Evolutionary conservation across 2,329 filamentous ascomycete genomes (phyloP), one percentile per base, ranked within the genome.

Genomic region (Colletotrichum sansevieriae): DNA sequence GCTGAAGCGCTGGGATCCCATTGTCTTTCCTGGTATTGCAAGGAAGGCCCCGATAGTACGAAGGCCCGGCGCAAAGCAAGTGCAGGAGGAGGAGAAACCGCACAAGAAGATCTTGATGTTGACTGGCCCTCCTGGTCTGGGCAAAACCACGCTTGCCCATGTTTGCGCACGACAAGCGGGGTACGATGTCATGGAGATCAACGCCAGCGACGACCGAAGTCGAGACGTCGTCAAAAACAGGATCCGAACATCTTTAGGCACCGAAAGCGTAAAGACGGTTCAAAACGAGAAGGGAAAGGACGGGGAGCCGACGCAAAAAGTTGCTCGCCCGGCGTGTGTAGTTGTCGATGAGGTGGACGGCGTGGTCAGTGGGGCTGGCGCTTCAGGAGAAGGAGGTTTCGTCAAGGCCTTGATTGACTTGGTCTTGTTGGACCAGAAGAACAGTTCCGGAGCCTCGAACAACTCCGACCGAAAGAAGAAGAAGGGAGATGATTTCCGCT

Each of bases 261-360:
- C 96, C 0, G 95, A 99, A 78, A 98, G 93, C 68, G 95, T 99
- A 70, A 96, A 93, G 76, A 89, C 87, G 33, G 90, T 93, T 9
- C 85, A 88, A 64, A 88, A 91, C 63, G 88, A 84, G 70, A 83
- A 88, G 84, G 58, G 88, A 79, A 75, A 87, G 79, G 11, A 68
- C 29, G 76, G 75, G 0, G 83, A 85, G 68, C 75, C 80, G 80
- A 76, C 89, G 11, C 86, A 87, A 63, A 97, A 93, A 76, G 85
- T 91, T 39, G 94, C 93, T 12, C 93, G 91, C 68, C 97, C 96
- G 0, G 90, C 98, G 0, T 99, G 96, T 73, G 92, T 99, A 4
- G 87, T 99, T 2, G 94, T 99, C 1, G 96, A 99, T 75, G 96
- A 99, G 80, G 96, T 98, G 1, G 96, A 99, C 76, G 96, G 96